phyloP scores from a whole-genome alignment of 2,329 filamentous ascomycete species.

The Alternaria triticina region DNA sequence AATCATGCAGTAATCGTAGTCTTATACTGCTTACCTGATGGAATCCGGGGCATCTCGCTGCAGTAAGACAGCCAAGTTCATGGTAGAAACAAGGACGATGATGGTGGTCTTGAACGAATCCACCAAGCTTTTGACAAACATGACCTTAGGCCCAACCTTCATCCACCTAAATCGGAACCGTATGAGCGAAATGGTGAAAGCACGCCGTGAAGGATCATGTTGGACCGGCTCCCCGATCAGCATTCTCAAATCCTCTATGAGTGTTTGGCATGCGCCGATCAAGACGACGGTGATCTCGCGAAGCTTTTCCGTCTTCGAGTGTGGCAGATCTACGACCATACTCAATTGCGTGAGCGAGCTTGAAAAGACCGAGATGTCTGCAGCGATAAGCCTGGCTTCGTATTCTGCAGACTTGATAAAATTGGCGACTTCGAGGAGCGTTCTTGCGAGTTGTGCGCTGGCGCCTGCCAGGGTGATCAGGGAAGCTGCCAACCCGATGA shows the following conservation, averaged over 20 bases:
- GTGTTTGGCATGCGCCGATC: background rate
- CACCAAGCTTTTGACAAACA: background rate
- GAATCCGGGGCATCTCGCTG: background rate
- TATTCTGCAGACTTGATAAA: background rate
- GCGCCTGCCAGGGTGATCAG: background rate
- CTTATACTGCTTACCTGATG: background rate
- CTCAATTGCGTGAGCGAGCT: background rate
- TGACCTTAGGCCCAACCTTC: background rate
- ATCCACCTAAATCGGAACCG: background rate
- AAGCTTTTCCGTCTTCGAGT: background rate
- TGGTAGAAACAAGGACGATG: background rate
- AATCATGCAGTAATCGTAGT: background rate
- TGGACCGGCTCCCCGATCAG: background rate
- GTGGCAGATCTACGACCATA: background rate
- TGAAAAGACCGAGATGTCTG: accelerated
- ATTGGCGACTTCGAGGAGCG: background rate
- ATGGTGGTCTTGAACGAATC: background rate
- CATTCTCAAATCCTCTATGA: background rate
- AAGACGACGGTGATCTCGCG: background rate
- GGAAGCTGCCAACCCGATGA: background rate
- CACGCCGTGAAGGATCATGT: accelerated
- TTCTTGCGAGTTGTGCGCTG: background rate
- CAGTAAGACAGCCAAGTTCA: background rate
- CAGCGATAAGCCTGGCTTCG: background rate
- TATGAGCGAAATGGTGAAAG: background rate